Percentiles rank a stretch among this genome's conserved stretches.
Evolutionary conservation across 495 filamentous ascomycete genomes (phyloP).

Genomic region (Letharia lupina): DNA sequence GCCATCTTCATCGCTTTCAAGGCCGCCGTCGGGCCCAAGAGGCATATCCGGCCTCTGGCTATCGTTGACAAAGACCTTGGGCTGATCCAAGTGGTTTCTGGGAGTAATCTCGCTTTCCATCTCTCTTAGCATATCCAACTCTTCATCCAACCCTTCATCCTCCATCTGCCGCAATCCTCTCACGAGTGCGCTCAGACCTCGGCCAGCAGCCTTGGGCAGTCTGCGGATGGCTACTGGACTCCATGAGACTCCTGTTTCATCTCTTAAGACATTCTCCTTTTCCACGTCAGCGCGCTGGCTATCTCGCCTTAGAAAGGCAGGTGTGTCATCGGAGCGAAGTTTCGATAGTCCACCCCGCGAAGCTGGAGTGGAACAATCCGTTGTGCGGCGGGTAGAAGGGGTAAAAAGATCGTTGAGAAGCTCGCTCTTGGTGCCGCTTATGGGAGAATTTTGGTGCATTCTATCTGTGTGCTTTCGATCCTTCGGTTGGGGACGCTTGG

Average conservation of each 20-base stretch:
- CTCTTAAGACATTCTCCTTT: conserved; percentile 28
- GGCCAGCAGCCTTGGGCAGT: conserved; percentile 52
- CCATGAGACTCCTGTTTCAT: conserved; percentile 32
- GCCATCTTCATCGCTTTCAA: conserved; percentile 43
- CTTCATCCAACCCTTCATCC: conserved; percentile 67
- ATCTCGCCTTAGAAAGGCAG: conserved; percentile 22
- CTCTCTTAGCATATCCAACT: conserved; percentile 73
- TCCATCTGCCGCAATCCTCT: conserved; percentile 70
- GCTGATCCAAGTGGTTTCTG: conserved; percentile 21
- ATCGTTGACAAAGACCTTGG: conserved; percentile 49
- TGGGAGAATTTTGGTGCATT: neutral
- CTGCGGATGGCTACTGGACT: conserved; percentile 42
- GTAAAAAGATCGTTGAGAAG: conserved; percentile 9
- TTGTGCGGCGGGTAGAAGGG: conserved; percentile 17
- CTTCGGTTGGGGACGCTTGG: conserved; percentile 1
- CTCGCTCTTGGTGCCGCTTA: neutral
- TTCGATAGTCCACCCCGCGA: conserved; percentile 15
- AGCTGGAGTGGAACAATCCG: conserved; percentile 9
- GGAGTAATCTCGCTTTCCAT: conserved; percentile 52
- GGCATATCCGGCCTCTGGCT: conserved; percentile 46
- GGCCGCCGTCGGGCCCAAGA: conserved; percentile 56
- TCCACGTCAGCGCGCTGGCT: conserved; percentile 22
- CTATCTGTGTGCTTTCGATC: neutral
- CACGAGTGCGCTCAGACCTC: conserved; percentile 71
- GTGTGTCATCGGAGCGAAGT: conserved; percentile 21